These are phyloP conservation scores for Epichloe coenophiala DNA, from an alignment of 2,329 filamentous ascomycete genomes.

Conservation along the genomic window DNA sequence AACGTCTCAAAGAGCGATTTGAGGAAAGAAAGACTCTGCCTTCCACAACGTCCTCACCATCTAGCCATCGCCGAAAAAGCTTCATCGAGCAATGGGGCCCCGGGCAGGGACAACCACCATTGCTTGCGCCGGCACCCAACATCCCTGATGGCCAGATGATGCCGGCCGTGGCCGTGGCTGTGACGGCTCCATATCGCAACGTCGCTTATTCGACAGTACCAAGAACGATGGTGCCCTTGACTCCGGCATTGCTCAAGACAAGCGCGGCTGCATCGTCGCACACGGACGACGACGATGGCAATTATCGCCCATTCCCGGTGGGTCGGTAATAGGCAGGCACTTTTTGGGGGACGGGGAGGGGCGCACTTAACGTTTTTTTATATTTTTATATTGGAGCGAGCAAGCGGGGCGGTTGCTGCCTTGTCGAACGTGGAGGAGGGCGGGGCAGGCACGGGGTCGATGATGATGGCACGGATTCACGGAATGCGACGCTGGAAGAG, in stretches of 20 bases:
- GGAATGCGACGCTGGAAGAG: too few species aligned
- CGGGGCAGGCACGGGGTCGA: too few species aligned
- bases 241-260: slow-evolving; percentile 15
- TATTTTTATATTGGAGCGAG: neutral
- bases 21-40: slow-evolving; percentile 17
- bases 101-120: slow-evolving; percentile 7
- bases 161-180: neutral
- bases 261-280: slow-evolving; percentile 9
- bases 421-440: neutral
- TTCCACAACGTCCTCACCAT: slow-evolving; percentile 3
- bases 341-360: too few species aligned
- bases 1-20: slow-evolving; percentile 24
- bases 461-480: too few species aligned
- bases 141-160: neutral
- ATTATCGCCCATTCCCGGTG: slow-evolving; percentile 23
- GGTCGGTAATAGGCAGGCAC: slow-evolving; percentile 10
- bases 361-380: too few species aligned
- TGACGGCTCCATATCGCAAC: neutral
- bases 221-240: slow-evolving; percentile 14
- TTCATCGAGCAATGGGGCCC: slow-evolving; percentile 15
- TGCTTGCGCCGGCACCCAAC: slow-evolving; percentile 8
- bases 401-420: neutral
- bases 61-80: slow-evolving; percentile 16
- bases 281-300: slow-evolving; percentile 18
- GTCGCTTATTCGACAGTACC: neutral